These are phyloP conservation scores for Scleroderma citrinum DNA, from an alignment of 768 basidiomycete genomes.

Conservation along the genomic window DNA sequence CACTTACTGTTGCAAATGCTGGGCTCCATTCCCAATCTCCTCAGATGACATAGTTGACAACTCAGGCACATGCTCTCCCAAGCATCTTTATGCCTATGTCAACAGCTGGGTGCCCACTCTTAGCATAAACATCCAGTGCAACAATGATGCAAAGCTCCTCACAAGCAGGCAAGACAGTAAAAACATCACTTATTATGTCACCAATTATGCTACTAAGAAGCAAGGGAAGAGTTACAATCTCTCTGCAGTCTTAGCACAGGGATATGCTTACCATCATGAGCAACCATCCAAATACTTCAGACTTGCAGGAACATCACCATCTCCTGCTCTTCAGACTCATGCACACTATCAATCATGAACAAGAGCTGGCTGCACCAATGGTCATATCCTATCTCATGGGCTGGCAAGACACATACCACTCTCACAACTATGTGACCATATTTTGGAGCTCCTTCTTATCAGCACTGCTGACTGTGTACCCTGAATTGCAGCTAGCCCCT, in stretches of 20 bases:
- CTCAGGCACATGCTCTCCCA: no score
- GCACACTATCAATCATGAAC: conserved; percentile 30
- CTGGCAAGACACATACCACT: conserved; percentile 33
- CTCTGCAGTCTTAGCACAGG: conserved; percentile 30
- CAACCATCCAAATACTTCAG: conserved; percentile 5
- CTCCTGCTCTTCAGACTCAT: conserved; percentile 28
- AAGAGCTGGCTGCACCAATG: conserved; percentile 35
- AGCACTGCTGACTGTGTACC: conserved; percentile 4
- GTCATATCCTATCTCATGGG: conserved; percentile 40
- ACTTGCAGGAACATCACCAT: conserved; percentile 21
- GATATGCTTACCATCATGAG: conserved; percentile 27
- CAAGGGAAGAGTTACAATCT: conserved; percentile 25
- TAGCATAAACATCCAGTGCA: no score
- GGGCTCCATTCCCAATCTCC: no score
- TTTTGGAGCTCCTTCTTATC: conserved; percentile 30
- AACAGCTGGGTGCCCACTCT: no score
- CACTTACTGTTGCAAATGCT: no score
- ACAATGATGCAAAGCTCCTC: conserved; percentile 39
- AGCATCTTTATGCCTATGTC: no score
- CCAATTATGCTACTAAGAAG: conserved; percentile 31
- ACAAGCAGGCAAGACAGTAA: conserved; percentile 30
- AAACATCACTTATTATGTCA: conserved; percentile 32
- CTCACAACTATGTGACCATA: conserved; percentile 31
- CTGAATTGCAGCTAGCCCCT: neutral
- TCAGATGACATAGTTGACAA: no score